These are phyloP conservation scores for Nematodospora valgi DNA, from an alignment of 805 yeast species.

Conservation along the genomic window DNA sequence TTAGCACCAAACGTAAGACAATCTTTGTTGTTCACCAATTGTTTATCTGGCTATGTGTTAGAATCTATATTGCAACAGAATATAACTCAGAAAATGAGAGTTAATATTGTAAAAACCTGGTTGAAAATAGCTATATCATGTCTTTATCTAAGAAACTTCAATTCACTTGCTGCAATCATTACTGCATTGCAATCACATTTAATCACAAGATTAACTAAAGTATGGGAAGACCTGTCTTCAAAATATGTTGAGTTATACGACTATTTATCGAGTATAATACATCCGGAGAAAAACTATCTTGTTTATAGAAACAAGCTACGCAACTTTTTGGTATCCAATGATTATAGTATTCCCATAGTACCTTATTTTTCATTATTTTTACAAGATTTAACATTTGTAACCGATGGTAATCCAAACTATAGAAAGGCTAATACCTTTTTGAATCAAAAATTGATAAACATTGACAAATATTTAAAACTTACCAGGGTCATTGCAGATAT, in stretches of 20 bases:
- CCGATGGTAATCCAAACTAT: slow-evolving; percentile 74
- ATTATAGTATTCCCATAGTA: slow-evolving; percentile 58
- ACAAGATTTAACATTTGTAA: slow-evolving; percentile 77
- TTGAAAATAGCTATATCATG: slow-evolving; percentile 70
- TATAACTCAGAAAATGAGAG: slow-evolving; percentile 46
- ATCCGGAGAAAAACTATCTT: slow-evolving; percentile 70
- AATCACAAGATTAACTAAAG: slow-evolving; percentile 54
- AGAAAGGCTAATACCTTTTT: slow-evolving; percentile 58
- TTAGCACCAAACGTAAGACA: slow-evolving; percentile 62
- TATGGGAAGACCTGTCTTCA: slow-evolving; percentile 57
- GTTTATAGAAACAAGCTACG: slow-evolving; percentile 64
- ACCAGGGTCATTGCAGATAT: slow-evolving; percentile 64
- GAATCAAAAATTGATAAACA: slow-evolving; percentile 60
- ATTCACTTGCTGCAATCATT: slow-evolving; percentile 75
- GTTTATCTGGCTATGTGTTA: slow-evolving; percentile 66
- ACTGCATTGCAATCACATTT: slow-evolving; percentile 73
- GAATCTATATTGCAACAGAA: slow-evolving; percentile 63
- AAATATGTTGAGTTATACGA: slow-evolving; percentile 62
- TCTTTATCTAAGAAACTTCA: slow-evolving; percentile 69
- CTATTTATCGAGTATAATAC: slow-evolving; percentile 63
- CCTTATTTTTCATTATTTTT: slow-evolving; percentile 74
- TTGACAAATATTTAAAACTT: slow-evolving; percentile 69
- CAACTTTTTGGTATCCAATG: slow-evolving; percentile 49
- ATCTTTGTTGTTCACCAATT: slow-evolving; percentile 65
- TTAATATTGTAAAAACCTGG: slow-evolving; percentile 63